Percentiles rank a stretch among this genome's conserved stretches.
These are phyloP conservation scores for Zymoseptoria crescenta DNA, from an alignment of 2,329 filamentous ascomycete species.

Conservation along the genomic window DNA sequence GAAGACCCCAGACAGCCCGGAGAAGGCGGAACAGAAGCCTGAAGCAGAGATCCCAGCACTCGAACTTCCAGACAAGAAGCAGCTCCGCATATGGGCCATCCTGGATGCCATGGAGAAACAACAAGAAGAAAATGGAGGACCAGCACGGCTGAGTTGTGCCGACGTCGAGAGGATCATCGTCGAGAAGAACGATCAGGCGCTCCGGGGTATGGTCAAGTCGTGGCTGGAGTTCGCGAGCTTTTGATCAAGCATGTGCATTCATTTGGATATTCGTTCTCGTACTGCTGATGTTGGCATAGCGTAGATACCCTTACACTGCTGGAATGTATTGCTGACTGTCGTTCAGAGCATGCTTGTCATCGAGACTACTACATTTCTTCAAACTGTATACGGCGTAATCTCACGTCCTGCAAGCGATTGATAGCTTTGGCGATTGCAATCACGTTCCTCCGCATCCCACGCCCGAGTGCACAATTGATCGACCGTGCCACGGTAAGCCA, in stretches of 20 bases:
- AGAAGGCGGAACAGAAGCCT: constrained; percentile 1
- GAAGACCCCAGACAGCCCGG: neutral
- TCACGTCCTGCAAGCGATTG: neutral
- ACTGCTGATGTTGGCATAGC: neutral
- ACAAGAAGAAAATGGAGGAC: constrained; percentile 64
- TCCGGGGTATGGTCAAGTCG: constrained; percentile 72
- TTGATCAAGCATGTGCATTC: constrained; percentile 29
- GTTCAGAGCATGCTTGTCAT: neutral
- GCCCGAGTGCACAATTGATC: neutral
- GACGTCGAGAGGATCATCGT: constrained; percentile 71
- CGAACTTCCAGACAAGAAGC: neutral
- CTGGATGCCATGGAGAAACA: constrained; percentile 61
- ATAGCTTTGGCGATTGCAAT: neutral
- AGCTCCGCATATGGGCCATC: constrained; percentile 38
- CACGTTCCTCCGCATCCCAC: neutral
- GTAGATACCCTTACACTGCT: neutral
- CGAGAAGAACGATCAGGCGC: constrained; percentile 52
- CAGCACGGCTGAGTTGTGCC: constrained; percentile 64
- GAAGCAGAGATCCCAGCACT: neutral
- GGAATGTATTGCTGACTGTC: neutral
- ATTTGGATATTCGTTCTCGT: neutral
- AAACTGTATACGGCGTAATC: too few relatives aligned
- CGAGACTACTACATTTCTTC: too few relatives aligned
- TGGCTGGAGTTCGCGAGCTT: constrained; percentile 77
- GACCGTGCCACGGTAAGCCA: neutral